Percentiles rank a stretch among this genome's conserved stretches.
Conservation (phyloP, 1,284 basidiomycete species). For the Irpex sp. region DNA sequence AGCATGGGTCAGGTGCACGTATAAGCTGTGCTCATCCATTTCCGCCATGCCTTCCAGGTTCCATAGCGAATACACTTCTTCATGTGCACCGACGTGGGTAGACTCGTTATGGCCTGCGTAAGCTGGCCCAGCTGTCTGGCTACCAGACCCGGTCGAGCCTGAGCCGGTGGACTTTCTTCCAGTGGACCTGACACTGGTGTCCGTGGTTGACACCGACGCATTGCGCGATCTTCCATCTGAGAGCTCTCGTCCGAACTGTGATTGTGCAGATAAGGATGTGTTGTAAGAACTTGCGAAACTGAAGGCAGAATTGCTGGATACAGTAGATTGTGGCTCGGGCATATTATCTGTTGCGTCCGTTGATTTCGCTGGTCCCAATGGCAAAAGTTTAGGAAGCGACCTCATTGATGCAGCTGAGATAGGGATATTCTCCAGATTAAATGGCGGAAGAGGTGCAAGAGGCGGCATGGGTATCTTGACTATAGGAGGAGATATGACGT, state of each 20-base stretch:
- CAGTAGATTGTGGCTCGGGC: background rate
- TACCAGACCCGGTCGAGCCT: background rate
- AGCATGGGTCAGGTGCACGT: conserved; percentile 67
- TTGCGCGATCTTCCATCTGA: background rate
- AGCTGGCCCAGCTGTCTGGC: background rate
- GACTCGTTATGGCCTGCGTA: conserved; percentile 30
- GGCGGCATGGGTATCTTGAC: conserved; percentile 66
- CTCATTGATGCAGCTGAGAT: background rate
- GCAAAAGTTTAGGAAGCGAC: background rate
- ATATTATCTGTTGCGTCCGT: background rate
- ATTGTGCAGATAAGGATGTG: background rate
- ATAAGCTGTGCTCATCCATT: conserved; percentile 58
- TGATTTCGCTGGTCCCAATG: background rate
- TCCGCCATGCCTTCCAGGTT: conserved; percentile 39
- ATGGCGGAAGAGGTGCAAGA: conserved; percentile 56
- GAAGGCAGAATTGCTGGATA: background rate
- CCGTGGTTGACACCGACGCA: background rate
- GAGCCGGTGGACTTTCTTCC: background rate
- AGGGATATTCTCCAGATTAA: conserved; percentile 30
- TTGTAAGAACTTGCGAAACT: background rate
- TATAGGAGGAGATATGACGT: conserved; percentile 57
- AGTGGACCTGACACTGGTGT: background rate
- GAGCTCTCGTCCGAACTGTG: background rate
- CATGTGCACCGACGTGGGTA: conserved; percentile 30
- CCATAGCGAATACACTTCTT: background rate